Evolutionary conservation across 352 stramenopile genomes (phyloP).

Genomic region (Phytophthora pistaciae): DNA sequence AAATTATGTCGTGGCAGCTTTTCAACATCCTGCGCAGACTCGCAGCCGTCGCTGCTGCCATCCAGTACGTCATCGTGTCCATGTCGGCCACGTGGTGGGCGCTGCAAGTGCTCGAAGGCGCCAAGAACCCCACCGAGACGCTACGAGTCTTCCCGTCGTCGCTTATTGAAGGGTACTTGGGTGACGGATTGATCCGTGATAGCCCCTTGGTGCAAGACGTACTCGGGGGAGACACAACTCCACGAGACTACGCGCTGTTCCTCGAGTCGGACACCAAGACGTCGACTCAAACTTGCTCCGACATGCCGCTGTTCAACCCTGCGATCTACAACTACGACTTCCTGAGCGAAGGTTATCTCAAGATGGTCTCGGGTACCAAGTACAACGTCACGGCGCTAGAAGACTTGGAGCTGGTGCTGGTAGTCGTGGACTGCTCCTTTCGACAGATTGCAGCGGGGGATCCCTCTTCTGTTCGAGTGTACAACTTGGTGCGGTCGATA

Average conservation of each 20-base stretch:
- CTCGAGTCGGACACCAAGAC: conserved; percentile 37
- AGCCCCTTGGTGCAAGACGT: conserved; percentile 39
- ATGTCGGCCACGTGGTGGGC: conserved; percentile 36
- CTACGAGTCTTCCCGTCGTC: conserved; percentile 21
- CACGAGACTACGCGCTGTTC: conserved; percentile 41
- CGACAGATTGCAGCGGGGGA: conserved; percentile 23
- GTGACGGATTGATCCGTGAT: conserved; percentile 30
- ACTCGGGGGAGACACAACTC: conserved; percentile 37
- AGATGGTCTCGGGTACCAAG: conserved; percentile 27
- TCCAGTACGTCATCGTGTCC: conserved; percentile 43
- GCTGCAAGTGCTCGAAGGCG: conserved; percentile 27
- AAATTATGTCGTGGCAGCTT: conserved; percentile 2
- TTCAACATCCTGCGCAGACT: conserved; percentile 38
- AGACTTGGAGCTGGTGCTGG: conserved; percentile 46
- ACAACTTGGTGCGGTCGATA: conserved; percentile 39
- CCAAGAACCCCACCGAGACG: conserved; percentile 20
- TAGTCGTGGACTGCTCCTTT: conserved; percentile 54
- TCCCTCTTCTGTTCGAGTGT: conserved; percentile 26
- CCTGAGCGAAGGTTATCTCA: conserved; percentile 35
- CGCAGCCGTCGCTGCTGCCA: conserved; percentile 34
- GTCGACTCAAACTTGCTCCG: conserved; percentile 32
- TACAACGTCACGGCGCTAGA: conserved; percentile 47
- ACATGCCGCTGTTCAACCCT: conserved; percentile 14
- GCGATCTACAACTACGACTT: conserved; percentile 50
- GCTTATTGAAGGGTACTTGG: conserved; percentile 43